Evolutionary conservation across 176 grass and related monocot species (phyloP).

Genomic region (Rhynchospora breviuscula): DNA sequence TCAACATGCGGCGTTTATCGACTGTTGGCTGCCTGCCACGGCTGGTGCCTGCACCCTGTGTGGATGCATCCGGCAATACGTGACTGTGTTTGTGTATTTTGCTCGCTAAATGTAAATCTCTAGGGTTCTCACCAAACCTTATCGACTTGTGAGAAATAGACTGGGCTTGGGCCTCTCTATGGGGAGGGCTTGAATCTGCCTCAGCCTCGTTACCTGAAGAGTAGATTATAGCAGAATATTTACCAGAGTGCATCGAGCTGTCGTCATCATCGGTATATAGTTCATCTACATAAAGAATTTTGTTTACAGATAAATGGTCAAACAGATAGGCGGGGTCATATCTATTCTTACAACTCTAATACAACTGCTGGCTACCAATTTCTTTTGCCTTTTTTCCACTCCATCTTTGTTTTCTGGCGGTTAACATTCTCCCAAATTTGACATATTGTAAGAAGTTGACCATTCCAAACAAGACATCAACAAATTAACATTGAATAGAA

Average conservation of each 20-base stretch:
- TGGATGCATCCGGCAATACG: conserved; percentile 18
- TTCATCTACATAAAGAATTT: conserved; percentile 41
- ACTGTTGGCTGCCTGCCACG: conserved; percentile 28
- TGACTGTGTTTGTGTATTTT: conserved; percentile 33
- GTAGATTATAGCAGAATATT: conserved; percentile 49
- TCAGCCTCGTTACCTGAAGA: conserved; percentile 30
- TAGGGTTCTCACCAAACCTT: conserved; percentile 31
- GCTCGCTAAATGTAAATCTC: background rate
- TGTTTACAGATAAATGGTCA: conserved; percentile 7
- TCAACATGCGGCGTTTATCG: conserved; percentile 7
- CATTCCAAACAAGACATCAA: background rate
- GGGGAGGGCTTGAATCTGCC: background rate
- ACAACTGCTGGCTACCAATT: background rate
- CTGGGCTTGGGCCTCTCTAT: background rate
- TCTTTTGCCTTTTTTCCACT: background rate
- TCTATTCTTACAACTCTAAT: background rate
- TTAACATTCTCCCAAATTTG: background rate
- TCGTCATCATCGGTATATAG: conserved; percentile 59
- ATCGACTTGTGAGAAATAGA: conserved; percentile 13
- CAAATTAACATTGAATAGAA: background rate
- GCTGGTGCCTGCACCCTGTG: background rate
- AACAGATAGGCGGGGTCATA: background rate
- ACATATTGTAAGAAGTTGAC: background rate
- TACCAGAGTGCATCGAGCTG: conserved; percentile 54
- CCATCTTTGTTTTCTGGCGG: background rate